Percentiles rank a stretch among this genome's conserved stretches.
Conservation (phyloP, 495 filamentous ascomycete genomes). For the Bacidia gigantensis region DNA sequence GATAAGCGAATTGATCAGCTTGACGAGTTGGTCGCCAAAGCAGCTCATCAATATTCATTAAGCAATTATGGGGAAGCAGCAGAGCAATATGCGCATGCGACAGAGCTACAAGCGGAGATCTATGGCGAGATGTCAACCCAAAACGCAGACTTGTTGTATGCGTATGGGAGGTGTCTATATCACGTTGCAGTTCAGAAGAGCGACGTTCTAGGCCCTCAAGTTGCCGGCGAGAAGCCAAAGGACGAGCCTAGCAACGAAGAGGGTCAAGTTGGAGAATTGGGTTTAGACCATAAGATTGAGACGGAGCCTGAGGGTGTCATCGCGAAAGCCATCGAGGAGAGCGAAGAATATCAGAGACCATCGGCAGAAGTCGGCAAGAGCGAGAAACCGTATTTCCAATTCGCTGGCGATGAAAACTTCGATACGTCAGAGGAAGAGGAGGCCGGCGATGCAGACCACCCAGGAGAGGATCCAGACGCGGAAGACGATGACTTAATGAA, state of each 20-base stretch:
- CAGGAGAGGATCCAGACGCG: constrained; percentile 41
- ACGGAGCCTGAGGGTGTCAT: constrained; percentile 7
- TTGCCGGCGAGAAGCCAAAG: constrained; percentile 41
- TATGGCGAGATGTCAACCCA: constrained; percentile 81
- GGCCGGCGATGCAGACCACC: constrained; percentile 31
- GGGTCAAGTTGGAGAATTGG: not conserved
- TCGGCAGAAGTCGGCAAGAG: constrained; percentile 25
- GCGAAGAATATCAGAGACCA: constrained; percentile 28
- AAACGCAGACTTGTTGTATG: constrained; percentile 85
- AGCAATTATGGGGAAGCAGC: constrained; percentile 76
- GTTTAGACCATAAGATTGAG: not conserved
- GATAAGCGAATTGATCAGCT: constrained; percentile 18
- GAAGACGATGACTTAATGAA: constrained; percentile 83
- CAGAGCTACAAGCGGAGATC: constrained; percentile 77
- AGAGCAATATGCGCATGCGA: constrained; percentile 76
- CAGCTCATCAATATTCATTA: constrained; percentile 58
- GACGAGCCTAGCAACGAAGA: constrained; percentile 14
- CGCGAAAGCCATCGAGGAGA: constrained; percentile 28
- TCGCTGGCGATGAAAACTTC: constrained; percentile 88
- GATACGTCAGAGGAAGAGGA: constrained; percentile 64
- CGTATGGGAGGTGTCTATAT: constrained; percentile 85
- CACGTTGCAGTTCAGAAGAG: constrained; percentile 86
- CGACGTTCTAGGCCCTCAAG: constrained; percentile 79
- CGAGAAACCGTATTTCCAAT: constrained; percentile 72
- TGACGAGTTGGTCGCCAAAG: constrained; percentile 38